A percentile compares a stretch with the other conserved stretches of the same genome.
Conservation (phyloP, 2,329 filamentous ascomycete species). For the Epichloe hybrida region DNA sequence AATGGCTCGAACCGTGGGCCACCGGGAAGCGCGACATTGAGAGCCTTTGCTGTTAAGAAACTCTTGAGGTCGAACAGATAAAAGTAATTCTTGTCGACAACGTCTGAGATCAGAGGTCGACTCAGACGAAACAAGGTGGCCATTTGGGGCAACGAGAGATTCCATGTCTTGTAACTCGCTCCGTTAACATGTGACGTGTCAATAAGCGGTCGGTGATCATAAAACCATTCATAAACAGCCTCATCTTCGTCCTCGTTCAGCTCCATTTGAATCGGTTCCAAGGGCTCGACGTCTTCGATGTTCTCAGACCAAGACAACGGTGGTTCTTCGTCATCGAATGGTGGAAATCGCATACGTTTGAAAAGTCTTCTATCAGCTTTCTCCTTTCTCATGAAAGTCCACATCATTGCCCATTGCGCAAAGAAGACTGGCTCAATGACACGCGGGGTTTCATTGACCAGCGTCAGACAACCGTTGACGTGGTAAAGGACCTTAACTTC, state of each 20-base stretch:
- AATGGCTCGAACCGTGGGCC: constrained; percentile 92
- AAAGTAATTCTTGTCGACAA: constrained; percentile 94
- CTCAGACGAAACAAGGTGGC: constrained; percentile 86
- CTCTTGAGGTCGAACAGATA: constrained; percentile 93
- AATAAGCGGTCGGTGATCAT: constrained; percentile 79
- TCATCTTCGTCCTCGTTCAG: constrained; percentile 87
- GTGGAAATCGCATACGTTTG: constrained; percentile 97
- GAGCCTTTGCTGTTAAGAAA: constrained; percentile 88
- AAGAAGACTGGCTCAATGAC: constrained; percentile 98
- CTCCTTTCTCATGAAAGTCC: constrained; percentile 94
- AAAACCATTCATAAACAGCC: constrained; percentile 92
- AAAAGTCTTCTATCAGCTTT: constrained; percentile 93
- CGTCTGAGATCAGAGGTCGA: constrained; percentile 77
- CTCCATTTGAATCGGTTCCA: constrained; percentile 98
- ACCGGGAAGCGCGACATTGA: constrained; percentile 96
- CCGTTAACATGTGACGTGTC: constrained; percentile 93
- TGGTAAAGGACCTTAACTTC: constrained; percentile 98
- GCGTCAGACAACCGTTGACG: constrained; percentile 89
- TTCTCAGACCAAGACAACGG: constrained; percentile 97
- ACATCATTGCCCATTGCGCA: constrained; percentile 99
- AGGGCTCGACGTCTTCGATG: constrained; percentile 92
- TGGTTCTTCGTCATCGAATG: constrained; percentile 96
- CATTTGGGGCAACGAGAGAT: constrained; percentile 87
- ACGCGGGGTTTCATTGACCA: constrained; percentile 91
- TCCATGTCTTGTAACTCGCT: constrained; percentile 94